Evolutionary conservation across 352 stramenopile genomes (phyloP), one percentile per base, ranked within the genome.

Genomic region (Pythium grandisporangium): DNA sequence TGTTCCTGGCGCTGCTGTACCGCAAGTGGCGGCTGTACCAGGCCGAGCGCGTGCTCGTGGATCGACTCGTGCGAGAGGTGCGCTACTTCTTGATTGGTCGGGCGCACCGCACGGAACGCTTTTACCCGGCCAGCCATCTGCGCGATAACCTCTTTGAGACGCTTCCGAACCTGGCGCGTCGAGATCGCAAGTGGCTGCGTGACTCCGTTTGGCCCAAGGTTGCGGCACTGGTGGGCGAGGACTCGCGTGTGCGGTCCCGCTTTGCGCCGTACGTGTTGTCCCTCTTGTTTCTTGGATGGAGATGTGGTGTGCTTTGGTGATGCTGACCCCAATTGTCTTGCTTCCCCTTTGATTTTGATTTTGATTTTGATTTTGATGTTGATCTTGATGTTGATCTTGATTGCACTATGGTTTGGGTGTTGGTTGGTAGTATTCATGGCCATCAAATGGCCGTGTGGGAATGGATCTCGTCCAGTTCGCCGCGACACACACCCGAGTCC

Each of bases 31-130:
- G 59, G 13, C 27, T 81, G n/a, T 62, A 60, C 20, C 67, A 66
- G 16, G 64, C 62, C 16, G 60, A 81, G 48, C 60, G 60, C 5
- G 50, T 64, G 37, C 44, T 87, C 5, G 51, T 79, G 6, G 70
- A 84, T 45, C 67, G 73, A 0, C 67, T 84, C 19, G 63, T 83
- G 20, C 84, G 81, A 42, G 73, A 87, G 50, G 73, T 80, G 34
- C 73, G 73, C 17, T 84, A 70, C 23, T 70, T 69, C 35, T 47
- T 87, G 26, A 42, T 87, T 11, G 54, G 63, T 33, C 66, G 70
- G 24, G 66, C 63, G 11, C 51, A 58, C 5, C 47, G 45, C 4
- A 26, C 61, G 0, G 53, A 82, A 37, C 58, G 55, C 4, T 69
- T 58, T 21, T 87, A 83, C 29, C 66, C 70, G 3, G 65, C 63